Evolutionary conservation across 371 early-diverging fungal species (phyloP), one percentile per base, ranked within the genome.

Genomic region (Mortierella sp.): DNA sequence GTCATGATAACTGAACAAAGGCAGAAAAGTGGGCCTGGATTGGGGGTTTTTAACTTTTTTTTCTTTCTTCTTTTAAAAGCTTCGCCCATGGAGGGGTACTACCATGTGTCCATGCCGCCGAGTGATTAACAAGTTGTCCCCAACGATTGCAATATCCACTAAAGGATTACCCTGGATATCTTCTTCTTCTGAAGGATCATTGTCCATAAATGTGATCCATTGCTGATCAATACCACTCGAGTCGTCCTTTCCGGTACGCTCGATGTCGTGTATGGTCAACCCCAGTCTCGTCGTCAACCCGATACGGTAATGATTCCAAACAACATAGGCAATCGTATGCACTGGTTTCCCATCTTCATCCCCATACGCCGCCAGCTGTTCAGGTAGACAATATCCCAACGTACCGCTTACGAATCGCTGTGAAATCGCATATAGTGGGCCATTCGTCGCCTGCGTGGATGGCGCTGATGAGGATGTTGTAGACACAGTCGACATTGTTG

Each of bases 281-380:
- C 67, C 67, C 26, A 54, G 34, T 1, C 12, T 21, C 18, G 60
- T 19, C 2, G 66, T 61, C 43, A 72, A 30, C 2, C 48, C 45
- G 1, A 72, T 72, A 10, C 55, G 27, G 19, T 53, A 72, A n/a
- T 61, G 72, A 38, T 66, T 66, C 72, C 72, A 72, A 5, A 66
- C 48, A 12, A 72, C 58, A 34, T 61, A 72, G 2, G 72, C 66
- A 8, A 61, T 58, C 18, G 66, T 65, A 10, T 23, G 19, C 28
- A 72, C 8, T 16, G 62, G 62, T 18, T 43, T 48, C 2, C 42
- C 45, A 24, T 63, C 34, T 28, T 59, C 64, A 1, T 7, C 43
- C 31, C 14, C 2, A 41, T 64, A 24, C 30, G 55, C n/a, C n/a
- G 21, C 31, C 0, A 14, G 12, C 16, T 67, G 58, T 9, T 53